Percentiles rank a stretch among this genome's conserved stretches.
phyloP scores from a whole-genome alignment of 176 grass and related monocot genomes.

The Paspalum notatum region DNA sequence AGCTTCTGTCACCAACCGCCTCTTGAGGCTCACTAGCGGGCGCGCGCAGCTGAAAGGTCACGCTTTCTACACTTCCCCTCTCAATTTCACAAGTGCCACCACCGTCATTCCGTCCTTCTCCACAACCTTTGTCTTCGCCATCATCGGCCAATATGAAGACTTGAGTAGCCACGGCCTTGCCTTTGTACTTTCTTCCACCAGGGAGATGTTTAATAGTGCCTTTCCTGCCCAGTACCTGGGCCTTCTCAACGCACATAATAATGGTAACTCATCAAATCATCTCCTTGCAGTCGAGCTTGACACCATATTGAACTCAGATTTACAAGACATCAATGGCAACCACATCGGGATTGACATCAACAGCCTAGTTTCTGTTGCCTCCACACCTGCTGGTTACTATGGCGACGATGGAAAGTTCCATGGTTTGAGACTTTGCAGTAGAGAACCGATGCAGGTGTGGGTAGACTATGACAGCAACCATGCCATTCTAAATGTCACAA shows the following conservation, averaged over 20 bases:
- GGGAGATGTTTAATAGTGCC: not conserved
- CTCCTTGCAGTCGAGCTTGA: conserved; percentile 45
- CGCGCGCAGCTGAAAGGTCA: not conserved
- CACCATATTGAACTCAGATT: not conserved
- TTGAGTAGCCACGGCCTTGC: conserved; percentile 30
- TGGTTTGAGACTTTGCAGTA: not conserved
- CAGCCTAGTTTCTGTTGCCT: conserved; percentile 4
- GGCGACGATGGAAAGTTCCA: not conserved
- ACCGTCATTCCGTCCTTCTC: conserved; percentile 46
- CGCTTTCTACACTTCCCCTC: conserved; percentile 41
- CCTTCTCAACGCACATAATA: not conserved
- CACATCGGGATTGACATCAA: conserved; percentile 49
- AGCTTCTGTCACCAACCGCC: conserved; percentile 5
- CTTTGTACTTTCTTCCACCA: conserved; percentile 39
- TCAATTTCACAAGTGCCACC: conserved; percentile 4
- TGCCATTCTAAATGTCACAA: conserved; percentile 26
- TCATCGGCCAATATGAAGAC: not conserved
- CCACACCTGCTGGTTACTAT: conserved; percentile 21
- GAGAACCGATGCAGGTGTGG: conserved; percentile 34
- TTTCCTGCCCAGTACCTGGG: conserved; percentile 7
- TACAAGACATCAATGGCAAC: conserved; percentile 27
- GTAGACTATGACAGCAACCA: conserved; percentile 34
- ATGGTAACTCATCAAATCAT: not conserved
- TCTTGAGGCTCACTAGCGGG: conserved; percentile 41
- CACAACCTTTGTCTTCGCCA: conserved; percentile 48